A percentile compares a stretch with the other conserved stretches of the same genome.
Conservation (phyloP, 2,329 filamentous ascomycete genomes). For the Coniochaeta sp. region DNA sequence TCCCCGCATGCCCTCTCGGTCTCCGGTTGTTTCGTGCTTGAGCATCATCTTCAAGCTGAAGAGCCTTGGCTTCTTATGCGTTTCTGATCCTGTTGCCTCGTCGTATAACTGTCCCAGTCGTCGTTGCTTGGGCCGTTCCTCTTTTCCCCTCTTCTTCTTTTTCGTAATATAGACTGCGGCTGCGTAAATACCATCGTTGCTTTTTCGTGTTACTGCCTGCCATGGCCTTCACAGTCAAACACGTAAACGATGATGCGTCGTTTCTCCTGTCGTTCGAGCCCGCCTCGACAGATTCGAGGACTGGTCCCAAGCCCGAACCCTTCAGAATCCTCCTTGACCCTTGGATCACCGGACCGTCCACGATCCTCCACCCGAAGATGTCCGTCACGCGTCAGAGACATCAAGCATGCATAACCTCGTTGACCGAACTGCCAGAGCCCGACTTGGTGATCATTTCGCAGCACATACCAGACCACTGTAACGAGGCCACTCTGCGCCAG, state of each 20-base stretch:
- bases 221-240: slow-evolving; percentile 59
- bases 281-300: slow-evolving; percentile 31
- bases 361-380: slow-evolving; percentile 53
- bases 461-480: slow-evolving; percentile 57
- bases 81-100: not conserved
- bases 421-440: slow-evolving; percentile 31
- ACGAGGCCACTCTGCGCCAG: slow-evolving; percentile 60
- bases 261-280: slow-evolving; percentile 59
- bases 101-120: not conserved
- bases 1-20: not conserved
- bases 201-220: not conserved
- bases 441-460: slow-evolving; percentile 41
- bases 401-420: slow-evolving; percentile 48
- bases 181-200: not conserved
- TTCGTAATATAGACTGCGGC: not conserved
- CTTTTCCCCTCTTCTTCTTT: slow-evolving; percentile 4
- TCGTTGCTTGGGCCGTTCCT: not conserved
- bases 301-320: slow-evolving; percentile 31
- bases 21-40: not conserved
- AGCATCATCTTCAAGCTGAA: not conserved
- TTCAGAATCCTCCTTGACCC: slow-evolving; percentile 68
- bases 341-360: slow-evolving; percentile 56
- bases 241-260: slow-evolving; percentile 57
- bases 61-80: slow-evolving; percentile 3
- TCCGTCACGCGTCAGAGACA: slow-evolving; percentile 50